Base-by-base conservation (phyloP, 148 eudicot species). In the Dysphania ambrosioides region DNA sequence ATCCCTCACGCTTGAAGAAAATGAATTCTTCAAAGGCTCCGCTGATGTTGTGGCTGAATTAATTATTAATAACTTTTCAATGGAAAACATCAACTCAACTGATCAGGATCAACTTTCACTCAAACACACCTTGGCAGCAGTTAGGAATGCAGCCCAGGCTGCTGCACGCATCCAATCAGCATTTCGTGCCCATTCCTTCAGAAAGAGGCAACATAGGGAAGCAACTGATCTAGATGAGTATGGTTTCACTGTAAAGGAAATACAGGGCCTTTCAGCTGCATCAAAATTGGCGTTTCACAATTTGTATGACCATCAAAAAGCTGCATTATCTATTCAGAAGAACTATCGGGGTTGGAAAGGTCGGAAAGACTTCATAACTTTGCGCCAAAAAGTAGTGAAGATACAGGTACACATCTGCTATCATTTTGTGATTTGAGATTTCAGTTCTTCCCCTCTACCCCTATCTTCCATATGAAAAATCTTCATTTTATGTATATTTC, bases 141-240 rank as follows among this genome's bases (percentile, higher is more conserved):
- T 84, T 60, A 82, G 97, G 60, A 95, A 92, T 84, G 83, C 93
- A 51, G 75, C 91, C 77, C 90, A 86, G 79, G 98, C 97, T 47
- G 97, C 98, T 82, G 93, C 96, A 18, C 92, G 93, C 30, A 95
- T 92, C 71, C 97, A 92, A 76, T 79, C 93, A 78, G 98, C 98
- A 56, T 95, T 95, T 80, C 89, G 98, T 59, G 96, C 92, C 0
- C 92, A 87, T 85, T 95, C 98, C 71, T 95, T 95, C 79, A 82
- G 90, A 82, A 95, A 68, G 75, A 86, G 97, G 83, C 88, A 84
- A 79, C 77, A 76, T 34, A 85, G 77, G 78, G 97, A 88, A 75
- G 73, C 83, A 2, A 78, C 61, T 44, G 41, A 72, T 71, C 74
- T 75, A 30, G 92, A 90, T 77, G 91, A 87, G 56, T 87, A 81